These are phyloP conservation scores for Globisporangium parvum DNA, from an alignment of 352 stramenopile genomes.

Conservation along the genomic window DNA sequence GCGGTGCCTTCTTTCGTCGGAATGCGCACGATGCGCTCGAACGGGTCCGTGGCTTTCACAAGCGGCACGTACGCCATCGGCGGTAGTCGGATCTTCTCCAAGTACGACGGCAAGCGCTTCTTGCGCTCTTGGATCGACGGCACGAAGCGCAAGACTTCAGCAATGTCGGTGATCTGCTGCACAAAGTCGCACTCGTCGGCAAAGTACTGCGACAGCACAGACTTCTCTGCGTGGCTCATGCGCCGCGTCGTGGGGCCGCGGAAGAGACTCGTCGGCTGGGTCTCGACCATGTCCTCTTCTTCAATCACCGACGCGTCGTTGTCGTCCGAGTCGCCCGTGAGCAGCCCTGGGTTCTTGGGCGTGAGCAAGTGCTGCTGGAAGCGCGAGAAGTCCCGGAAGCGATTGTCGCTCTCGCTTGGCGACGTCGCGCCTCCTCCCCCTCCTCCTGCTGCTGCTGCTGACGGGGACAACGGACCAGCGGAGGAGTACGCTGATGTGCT, in stretches of 20 bases:
- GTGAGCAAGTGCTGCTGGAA: slow-evolving; percentile 86
- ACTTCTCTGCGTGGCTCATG: slow-evolving; percentile 80
- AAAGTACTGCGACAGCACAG: slow-evolving; percentile 77
- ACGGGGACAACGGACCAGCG: slow-evolving; percentile 10
- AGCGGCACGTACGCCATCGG: slow-evolving; percentile 86
- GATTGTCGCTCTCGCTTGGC: slow-evolving; percentile 38
- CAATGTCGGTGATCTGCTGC: slow-evolving; percentile 85
- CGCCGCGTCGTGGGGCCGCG: slow-evolving; percentile 45
- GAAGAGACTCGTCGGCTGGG: slow-evolving; percentile 70
- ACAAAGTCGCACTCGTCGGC: slow-evolving; percentile 86
- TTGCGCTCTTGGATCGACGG: slow-evolving; percentile 74
- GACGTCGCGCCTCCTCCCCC: slow-evolving; percentile 26
- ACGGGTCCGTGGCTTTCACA: slow-evolving; percentile 83
- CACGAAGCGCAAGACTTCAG: slow-evolving; percentile 79
- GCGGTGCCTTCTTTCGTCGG: slow-evolving; percentile 82
- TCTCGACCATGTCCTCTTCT: slow-evolving; percentile 63
- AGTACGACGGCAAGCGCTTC: slow-evolving; percentile 64
- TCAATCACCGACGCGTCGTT: slow-evolving; percentile 38
- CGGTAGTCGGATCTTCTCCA: slow-evolving; percentile 79
- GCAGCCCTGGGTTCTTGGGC: slow-evolving; percentile 47
- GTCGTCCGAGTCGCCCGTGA: slow-evolving; percentile 36
- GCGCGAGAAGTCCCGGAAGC: slow-evolving; percentile 79
- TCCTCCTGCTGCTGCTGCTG: too few relatives aligned
- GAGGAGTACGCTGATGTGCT: slow-evolving; percentile 32
- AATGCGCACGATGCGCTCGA: slow-evolving; percentile 84